Conservation (phyloP, 2,329 filamentous ascomycete genomes). For the Epichloe bromicola region DNA sequence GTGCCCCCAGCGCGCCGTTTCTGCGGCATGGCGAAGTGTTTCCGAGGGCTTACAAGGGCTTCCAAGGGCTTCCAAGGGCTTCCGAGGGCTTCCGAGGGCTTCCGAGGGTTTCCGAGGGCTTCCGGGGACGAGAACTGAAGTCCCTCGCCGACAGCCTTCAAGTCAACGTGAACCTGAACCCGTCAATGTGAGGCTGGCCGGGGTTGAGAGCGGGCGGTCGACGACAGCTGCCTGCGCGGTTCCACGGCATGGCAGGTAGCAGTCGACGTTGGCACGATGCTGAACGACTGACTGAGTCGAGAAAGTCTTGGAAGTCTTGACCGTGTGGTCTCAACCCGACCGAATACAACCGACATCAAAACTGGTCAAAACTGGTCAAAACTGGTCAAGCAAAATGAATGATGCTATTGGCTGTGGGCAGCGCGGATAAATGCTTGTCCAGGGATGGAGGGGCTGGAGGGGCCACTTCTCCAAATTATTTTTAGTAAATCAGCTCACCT, state of each 20-base stretch:
- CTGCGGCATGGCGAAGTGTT: constrained; percentile 24
- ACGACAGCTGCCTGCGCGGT: background rate
- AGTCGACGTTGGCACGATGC: background rate
- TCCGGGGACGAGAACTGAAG: background rate
- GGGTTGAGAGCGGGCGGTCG: background rate
- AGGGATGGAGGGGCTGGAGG: background rate
- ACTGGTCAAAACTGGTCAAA: no score
- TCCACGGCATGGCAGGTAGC: background rate
- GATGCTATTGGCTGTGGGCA: background rate
- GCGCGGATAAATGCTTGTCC: constrained; percentile 13
- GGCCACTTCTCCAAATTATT: no score
- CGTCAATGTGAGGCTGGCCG: background rate
- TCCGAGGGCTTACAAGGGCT: no score
- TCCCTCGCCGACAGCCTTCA: background rate
- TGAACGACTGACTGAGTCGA: background rate
- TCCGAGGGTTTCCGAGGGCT: no score
- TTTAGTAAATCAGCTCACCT: no score
- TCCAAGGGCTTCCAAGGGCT: no score
- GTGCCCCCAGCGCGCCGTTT: constrained; percentile 19
- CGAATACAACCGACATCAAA: no score
- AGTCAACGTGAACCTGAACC: background rate
- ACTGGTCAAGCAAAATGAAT: no score
- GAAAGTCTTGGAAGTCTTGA: no score
- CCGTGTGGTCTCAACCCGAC: no score
- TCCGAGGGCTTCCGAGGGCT: no score